Conservation (phyloP, 2,329 filamentous ascomycete genomes). For the Pseudogymnoascus sp. region DNA sequence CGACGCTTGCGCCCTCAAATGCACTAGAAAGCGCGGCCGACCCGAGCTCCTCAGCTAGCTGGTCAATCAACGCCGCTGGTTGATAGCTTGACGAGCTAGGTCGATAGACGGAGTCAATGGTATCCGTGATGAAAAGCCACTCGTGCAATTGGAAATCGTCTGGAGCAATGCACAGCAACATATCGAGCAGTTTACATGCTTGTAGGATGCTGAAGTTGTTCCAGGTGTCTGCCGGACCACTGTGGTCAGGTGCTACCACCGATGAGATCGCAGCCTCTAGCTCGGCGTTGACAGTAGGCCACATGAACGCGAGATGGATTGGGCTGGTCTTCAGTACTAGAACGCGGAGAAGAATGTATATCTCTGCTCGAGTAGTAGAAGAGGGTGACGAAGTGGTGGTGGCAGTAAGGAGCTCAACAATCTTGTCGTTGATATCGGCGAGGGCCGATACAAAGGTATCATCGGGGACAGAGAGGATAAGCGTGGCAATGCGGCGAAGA, state of each 20-base stretch:
- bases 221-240: constrained; percentile 59
- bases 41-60: constrained; percentile 67
- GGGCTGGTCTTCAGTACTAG: constrained; percentile 71
- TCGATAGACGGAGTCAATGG: constrained; percentile 88
- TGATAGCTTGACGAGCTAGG: constrained; percentile 50
- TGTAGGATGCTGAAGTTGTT: constrained; percentile 72
- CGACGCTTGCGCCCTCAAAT: constrained; percentile 12
- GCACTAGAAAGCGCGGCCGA: constrained; percentile 19
- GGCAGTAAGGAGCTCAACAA: constrained; percentile 78
- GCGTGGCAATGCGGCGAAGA: constrained; percentile 68
- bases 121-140: constrained; percentile 96
- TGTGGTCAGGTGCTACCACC: constrained; percentile 59
- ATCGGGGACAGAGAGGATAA: constrained; percentile 66
- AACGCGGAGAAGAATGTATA: constrained; percentile 80
- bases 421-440: constrained; percentile 64
- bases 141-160: constrained; percentile 98
- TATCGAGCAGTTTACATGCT: constrained; percentile 86
- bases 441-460: constrained; percentile 78
- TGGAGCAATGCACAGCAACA: constrained; percentile 75
- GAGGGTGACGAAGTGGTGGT: constrained; percentile 86
- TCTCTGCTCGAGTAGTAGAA: constrained; percentile 76
- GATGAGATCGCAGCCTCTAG: constrained; percentile 72
- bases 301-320: constrained; percentile 73
- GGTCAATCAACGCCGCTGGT: constrained; percentile 71
- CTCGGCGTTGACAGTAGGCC: constrained; percentile 84